phyloP scores from a whole-genome alignment of 208 protist genomes.

The Leishmania tarentolae region DNA sequence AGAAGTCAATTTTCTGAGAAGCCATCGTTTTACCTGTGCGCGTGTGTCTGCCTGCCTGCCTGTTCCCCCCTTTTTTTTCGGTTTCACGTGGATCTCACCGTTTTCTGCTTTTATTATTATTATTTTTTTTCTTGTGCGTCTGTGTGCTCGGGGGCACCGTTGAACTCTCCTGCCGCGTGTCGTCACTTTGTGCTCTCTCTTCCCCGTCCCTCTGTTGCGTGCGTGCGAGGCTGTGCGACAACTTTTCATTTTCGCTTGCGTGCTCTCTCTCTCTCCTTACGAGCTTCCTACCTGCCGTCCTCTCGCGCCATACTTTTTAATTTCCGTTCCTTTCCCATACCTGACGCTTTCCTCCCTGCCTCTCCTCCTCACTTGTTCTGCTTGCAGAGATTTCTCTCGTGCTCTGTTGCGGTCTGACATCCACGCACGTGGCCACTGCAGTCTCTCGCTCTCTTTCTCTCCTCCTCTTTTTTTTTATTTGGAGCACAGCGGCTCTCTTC shows the following conservation, averaged over 20 bases:
- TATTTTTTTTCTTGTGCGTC: neutral
- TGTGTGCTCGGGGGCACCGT: neutral
- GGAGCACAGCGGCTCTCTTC: too few relatives aligned
- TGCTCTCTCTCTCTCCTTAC: neutral
- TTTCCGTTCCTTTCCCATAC: neutral
- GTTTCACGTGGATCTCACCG: neutral
- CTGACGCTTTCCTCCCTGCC: neutral
- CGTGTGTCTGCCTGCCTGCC: constrained; percentile 10
- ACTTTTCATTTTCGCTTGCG: neutral
- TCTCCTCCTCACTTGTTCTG: neutral
- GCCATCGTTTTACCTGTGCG: neutral
- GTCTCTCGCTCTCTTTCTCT: neutral
- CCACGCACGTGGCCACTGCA: neutral
- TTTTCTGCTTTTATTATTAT: neutral
- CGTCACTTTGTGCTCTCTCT: neutral
- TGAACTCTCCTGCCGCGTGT: neutral
- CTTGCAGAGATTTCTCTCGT: too few relatives aligned
- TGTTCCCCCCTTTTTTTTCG: neutral
- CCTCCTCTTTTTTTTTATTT: neutral
- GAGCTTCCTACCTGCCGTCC: neutral
- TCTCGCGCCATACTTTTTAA: neutral
- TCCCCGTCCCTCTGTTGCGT: neutral
- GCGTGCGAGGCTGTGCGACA: neutral
- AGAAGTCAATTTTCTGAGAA: neutral
- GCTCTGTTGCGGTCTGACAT: too few relatives aligned